Conservation (phyloP, 2,329 filamentous ascomycete genomes). For the Neonectria magnoliae region DNA sequence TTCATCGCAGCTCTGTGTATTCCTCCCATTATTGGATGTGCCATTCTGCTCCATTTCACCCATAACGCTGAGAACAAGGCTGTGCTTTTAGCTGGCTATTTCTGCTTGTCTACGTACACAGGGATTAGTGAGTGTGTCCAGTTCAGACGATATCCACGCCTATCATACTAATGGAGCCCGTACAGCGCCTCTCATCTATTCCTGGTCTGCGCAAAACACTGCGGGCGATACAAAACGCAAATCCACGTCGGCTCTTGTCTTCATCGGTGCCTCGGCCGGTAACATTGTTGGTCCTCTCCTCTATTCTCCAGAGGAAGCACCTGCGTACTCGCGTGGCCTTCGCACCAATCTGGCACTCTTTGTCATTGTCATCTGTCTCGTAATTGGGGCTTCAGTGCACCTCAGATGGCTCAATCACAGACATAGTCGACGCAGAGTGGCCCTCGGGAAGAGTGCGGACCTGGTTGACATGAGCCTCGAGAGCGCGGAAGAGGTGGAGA, state of each 20-base stretch:
- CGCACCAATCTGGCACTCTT: conserved; percentile 70
- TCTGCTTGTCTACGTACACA: conserved; percentile 67
- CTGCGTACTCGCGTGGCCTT: conserved; percentile 60
- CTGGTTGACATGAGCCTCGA: conserved; percentile 70
- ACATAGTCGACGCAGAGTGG: conserved; percentile 63
- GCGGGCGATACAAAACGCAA: conserved; percentile 78
- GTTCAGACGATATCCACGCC: not conserved
- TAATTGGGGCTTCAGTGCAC: conserved; percentile 54
- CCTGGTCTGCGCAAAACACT: conserved; percentile 70
- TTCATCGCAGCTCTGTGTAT: conserved; percentile 65
- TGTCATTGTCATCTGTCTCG: conserved; percentile 64
- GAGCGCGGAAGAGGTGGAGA: conserved; percentile 54
- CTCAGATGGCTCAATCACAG: conserved; percentile 63
- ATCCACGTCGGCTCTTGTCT: conserved; percentile 70
- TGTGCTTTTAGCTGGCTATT: conserved; percentile 65
- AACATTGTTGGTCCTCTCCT: conserved; percentile 74
- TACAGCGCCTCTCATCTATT: conserved; percentile 65
- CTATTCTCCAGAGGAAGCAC: conserved; percentile 64
- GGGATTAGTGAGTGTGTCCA: conserved; percentile 51
- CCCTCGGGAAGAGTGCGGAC: conserved; percentile 67
- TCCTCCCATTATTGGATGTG: conserved; percentile 66
- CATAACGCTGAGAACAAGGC: conserved; percentile 58
- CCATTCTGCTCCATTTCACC: conserved; percentile 61
- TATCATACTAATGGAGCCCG: conserved; percentile 24
- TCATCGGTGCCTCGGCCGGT: conserved; percentile 72